A percentile compares a stretch with the other conserved stretches of the same genome.
These are phyloP conservation scores for Dillenia turbinata DNA, from an alignment of 164 flowering plant species.

Conservation along the genomic window DNA sequence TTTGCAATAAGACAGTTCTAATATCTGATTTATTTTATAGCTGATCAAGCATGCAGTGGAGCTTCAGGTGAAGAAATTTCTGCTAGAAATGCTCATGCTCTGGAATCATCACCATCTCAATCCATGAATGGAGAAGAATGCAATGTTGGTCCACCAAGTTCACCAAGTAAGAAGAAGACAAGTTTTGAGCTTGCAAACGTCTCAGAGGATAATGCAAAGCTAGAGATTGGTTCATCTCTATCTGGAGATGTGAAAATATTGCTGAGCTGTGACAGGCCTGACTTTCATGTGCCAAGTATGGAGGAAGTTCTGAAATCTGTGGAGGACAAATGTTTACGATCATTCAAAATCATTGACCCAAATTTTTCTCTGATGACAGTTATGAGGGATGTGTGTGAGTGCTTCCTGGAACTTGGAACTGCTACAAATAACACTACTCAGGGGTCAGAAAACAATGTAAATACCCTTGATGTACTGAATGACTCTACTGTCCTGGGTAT, in stretches of 20 bases:
- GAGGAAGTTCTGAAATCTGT: slow-evolving; percentile 35
- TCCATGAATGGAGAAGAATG: slow-evolving; percentile 7
- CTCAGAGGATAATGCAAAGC: slow-evolving; percentile 13
- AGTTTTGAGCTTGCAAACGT: slow-evolving; percentile 12
- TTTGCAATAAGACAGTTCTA: too few species aligned
- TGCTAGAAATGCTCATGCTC: slow-evolving; percentile 5
- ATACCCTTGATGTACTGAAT: slow-evolving; percentile 12
- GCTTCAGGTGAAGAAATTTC: slow-evolving; percentile 10
- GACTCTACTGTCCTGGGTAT: slow-evolving; percentile 12
- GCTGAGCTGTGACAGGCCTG: slow-evolving; percentile 33
- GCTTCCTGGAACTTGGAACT: slow-evolving; percentile 46
- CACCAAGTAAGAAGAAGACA: slow-evolving; percentile 15
- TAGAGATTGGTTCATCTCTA: slow-evolving; percentile 48
- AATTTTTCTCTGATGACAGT: slow-evolving; percentile 42
- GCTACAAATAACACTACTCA: slow-evolving; percentile 24
- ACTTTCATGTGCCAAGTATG: slow-evolving; percentile 39
- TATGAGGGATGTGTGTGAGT: slow-evolving; percentile 52
- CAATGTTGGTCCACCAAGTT: slow-evolving; percentile 7
- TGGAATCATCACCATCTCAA: slow-evolving; percentile 8
- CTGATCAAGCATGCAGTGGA: slow-evolving; percentile 17
- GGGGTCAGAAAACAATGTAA: slow-evolving; percentile 15
- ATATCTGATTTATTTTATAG: too few species aligned
- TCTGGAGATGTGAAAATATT: slow-evolving; percentile 54
- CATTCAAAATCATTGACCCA: slow-evolving; percentile 37
- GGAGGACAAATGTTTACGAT: slow-evolving; percentile 40